Percentiles rank a stretch among this genome's conserved stretches.
phyloP scores from a whole-genome alignment of 2,329 filamentous ascomycete genomes.

The Rugonectria rugulosa region DNA sequence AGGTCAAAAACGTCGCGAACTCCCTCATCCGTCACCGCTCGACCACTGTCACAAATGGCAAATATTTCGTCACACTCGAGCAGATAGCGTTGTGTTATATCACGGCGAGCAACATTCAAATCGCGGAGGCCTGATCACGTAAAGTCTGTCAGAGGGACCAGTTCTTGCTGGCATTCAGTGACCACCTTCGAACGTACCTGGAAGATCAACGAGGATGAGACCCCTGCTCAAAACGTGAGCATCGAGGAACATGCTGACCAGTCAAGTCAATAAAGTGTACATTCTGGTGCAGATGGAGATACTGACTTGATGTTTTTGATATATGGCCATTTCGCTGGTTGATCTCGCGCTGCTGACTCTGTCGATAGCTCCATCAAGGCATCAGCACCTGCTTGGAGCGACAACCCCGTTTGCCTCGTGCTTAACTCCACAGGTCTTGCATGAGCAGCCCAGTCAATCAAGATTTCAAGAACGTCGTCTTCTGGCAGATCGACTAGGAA shows the following conservation, averaged over 20 bases:
- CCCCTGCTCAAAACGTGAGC: constrained; percentile 57
- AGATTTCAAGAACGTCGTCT: constrained; percentile 22
- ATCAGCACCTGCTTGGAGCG: constrained; percentile 43
- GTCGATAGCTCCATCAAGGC: constrained; percentile 49
- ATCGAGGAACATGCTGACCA: constrained; percentile 49
- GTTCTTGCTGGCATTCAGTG: no score
- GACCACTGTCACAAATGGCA: constrained; percentile 50
- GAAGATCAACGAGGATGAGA: constrained; percentile 57
- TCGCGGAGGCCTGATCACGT: constrained; percentile 56
- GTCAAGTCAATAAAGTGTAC: constrained; percentile 28
- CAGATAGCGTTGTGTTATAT: constrained; percentile 55
- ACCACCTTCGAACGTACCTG: constrained; percentile 45
- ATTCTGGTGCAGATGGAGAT: not conserved
- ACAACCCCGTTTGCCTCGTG: not conserved
- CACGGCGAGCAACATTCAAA: constrained; percentile 51
- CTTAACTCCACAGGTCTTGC: constrained; percentile 12
- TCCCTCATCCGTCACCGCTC: constrained; percentile 51
- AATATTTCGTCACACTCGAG: constrained; percentile 56
- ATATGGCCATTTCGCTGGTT: constrained; percentile 51
- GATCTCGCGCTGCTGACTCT: constrained; percentile 29
- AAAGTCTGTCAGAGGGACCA: not conserved
- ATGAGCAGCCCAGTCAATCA: constrained; percentile 36
- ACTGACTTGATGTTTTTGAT: constrained; percentile 53
- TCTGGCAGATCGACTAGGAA: constrained; percentile 29
- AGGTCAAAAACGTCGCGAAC: constrained; percentile 51